Percentiles rank a stretch among this genome's conserved stretches.
These are phyloP conservation scores for Albatrellus sp. DNA, from an alignment of 1,284 basidiomycete genomes.

Conservation along the genomic window DNA sequence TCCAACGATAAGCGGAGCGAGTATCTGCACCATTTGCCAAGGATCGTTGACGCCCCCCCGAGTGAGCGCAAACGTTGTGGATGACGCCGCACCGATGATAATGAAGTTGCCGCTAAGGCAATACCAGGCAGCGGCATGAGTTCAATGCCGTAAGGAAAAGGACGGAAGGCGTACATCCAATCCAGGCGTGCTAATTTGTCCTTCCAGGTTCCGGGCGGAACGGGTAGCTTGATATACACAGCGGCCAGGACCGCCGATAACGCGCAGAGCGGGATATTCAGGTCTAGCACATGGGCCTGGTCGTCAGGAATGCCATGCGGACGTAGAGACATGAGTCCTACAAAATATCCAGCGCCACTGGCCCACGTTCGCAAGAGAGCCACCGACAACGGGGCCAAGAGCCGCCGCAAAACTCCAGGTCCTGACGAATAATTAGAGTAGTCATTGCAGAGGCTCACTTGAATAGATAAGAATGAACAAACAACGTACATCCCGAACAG, in stretches of 20 bases:
- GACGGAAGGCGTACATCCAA: slow-evolving; percentile 22
- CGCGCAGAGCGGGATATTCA: slow-evolving; percentile 31
- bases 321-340: slow-evolving; percentile 12
- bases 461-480: slow-evolving; percentile 6
- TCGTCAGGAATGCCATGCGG: too few relatives aligned
- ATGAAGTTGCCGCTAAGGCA: slow-evolving; percentile 26
- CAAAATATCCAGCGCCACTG: slow-evolving; percentile 31
- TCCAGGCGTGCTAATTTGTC: slow-evolving; percentile 24
- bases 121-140: too few relatives aligned
- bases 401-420: slow-evolving; percentile 23
- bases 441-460: slow-evolving; percentile 10
- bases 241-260: slow-evolving; percentile 23
- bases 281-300: slow-evolving; percentile 15
- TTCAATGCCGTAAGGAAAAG: too few relatives aligned
- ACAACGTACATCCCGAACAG: slow-evolving; percentile 17
- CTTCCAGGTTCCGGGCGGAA: slow-evolving; percentile 19
- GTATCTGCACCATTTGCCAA: slow-evolving; percentile 23
- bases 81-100: slow-evolving; percentile 19
- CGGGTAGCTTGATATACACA: slow-evolving; percentile 24
- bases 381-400: slow-evolving; percentile 24
- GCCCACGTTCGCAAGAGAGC: slow-evolving; percentile 20
- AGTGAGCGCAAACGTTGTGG: slow-evolving; percentile 23
- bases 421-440: slow-evolving; percentile 8
- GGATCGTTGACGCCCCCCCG: slow-evolving; percentile 24
- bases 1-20: slow-evolving; percentile 25